Percentiles rank a stretch among this genome's conserved stretches.
phyloP scores from a whole-genome alignment of 495 filamentous ascomycete genomes.

The Parathielavia hyrcaniae region DNA sequence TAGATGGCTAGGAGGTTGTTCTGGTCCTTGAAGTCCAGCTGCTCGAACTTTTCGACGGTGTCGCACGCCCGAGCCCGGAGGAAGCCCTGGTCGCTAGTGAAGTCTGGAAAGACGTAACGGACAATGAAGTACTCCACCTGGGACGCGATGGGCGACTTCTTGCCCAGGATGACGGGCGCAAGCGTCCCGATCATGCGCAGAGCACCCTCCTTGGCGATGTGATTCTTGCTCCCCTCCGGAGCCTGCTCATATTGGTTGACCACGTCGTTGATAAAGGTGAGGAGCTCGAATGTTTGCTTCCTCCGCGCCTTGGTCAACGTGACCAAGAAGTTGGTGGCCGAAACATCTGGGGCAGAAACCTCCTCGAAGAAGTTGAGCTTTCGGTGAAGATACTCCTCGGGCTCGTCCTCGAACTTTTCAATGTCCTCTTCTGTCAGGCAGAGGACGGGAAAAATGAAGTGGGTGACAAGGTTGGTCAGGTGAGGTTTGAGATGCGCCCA shows the following conservation, averaged over 20 bases:
- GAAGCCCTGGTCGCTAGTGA: constrained; percentile 87
- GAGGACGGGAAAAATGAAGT: constrained; percentile 90
- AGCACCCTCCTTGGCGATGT: constrained; percentile 93
- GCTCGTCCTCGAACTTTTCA: constrained; percentile 88
- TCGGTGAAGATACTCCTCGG: constrained; percentile 90
- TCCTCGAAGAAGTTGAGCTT: constrained; percentile 98
- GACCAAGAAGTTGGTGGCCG: constrained; percentile 92
- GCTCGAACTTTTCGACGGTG: constrained; percentile 94
- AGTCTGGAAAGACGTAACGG: constrained; percentile 96
- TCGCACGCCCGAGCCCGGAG: constrained; percentile 93
- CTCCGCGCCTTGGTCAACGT: constrained; percentile 89
- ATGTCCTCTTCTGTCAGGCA: constrained; percentile 91
- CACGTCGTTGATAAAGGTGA: constrained; percentile 87
- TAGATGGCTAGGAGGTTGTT: constrained; percentile 94
- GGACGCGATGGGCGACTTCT: constrained; percentile 95
- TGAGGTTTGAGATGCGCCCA: constrained; percentile 92
- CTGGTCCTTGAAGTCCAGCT: constrained; percentile 89
- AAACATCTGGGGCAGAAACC: constrained; percentile 89
- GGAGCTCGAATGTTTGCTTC: constrained; percentile 89
- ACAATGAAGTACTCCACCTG: constrained; percentile 99
- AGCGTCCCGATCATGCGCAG: constrained; percentile 95
- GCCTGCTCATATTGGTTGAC: constrained; percentile 81
- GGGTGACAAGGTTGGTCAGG: constrained; percentile 81
- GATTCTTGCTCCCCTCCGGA: constrained; percentile 78
- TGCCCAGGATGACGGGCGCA: constrained; percentile 86